Evolutionary conservation across 139 green algal genomes (phyloP), one percentile per base, ranked within the genome.

Genomic region (Tetraselmis chui): DNA sequence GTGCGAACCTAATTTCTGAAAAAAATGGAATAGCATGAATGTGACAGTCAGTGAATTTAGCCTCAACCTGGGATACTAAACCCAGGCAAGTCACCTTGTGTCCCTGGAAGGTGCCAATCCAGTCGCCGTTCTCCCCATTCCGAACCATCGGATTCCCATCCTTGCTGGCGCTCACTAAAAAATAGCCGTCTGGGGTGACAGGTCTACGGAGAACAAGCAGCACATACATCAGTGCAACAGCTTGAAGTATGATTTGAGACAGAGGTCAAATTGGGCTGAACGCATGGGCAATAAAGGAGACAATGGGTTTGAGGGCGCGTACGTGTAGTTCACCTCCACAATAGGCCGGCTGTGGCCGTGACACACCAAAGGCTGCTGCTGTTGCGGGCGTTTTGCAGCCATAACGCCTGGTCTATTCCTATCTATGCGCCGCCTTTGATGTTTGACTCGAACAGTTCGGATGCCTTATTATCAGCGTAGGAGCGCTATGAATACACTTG

Each of bases 51-150:
- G 28, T 77, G 5, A 5, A 29, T 23, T 29, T 23, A 22, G n/a
- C 2, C 27, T 84, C 30, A 2, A 28, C 18, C 32, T 22, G 59
- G 59, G 2, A 67, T 11, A 28, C 32, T 84, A 28, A 27, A 84
- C 5, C 80, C 30, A 83, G 25, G 28, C 25, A 22, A 58, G 85
- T 0, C 29, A 94, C 91, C 89, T 99, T 99, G 83, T 99, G 97
- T 1, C 97, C 97, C 45, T 97, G 86, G 78, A 99, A 99, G 0
- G 97, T 99, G 1, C 97, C 97, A 26, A 99, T 95, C 97, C 97
- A 99, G 86, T 99, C 97, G 1, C 97, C 97, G 11, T 92, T 98
- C 58, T 92, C 89, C 24, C 95, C 97, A 80, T 98, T 93, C 0
- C 97, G 91, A 32, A 99, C 90, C 97, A 99, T 99, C 1, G 97